A percentile compares a stretch with the other conserved stretches of the same genome.
phyloP scores from a whole-genome alignment of 306 rosid species.

The Cyamopsis tetragonoloba region DNA sequence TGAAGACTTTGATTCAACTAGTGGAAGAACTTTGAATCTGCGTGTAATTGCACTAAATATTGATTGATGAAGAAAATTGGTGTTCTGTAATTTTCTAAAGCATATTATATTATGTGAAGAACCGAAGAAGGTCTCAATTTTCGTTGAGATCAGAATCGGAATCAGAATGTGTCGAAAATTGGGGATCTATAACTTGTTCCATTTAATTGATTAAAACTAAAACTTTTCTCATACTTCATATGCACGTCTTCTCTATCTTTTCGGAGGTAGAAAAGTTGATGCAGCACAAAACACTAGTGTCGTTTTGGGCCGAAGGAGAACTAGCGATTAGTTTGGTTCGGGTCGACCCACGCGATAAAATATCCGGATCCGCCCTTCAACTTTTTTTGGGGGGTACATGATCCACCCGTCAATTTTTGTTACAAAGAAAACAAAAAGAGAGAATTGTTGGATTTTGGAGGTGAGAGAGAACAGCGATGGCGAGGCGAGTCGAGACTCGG shows the following conservation, averaged over 20 bases:
- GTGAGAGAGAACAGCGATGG: constrained; percentile 27
- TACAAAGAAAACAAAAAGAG: neutral
- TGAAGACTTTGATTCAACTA: neutral
- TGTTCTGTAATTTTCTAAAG: neutral
- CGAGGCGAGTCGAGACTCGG: constrained; percentile 39
- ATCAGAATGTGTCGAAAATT: neutral
- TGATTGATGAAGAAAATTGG: neutral
- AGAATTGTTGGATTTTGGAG: neutral
- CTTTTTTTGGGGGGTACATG: no score
- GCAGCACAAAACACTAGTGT: neutral
- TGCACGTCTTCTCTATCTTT: no score
- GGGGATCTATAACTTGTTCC: neutral
- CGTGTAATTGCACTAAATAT: neutral
- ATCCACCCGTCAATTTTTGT: no score
- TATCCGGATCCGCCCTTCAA: no score
- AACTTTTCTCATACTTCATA: no score
- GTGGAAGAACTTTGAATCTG: neutral
- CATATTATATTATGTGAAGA: neutral
- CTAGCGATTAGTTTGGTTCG: no score
- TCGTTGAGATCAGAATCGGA: neutral
- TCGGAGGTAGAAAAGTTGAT: neutral
- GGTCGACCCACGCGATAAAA: no score
- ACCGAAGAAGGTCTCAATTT: neutral
- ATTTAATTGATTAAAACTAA: neutral
- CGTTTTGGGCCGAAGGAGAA: neutral